Percentiles rank a stretch among this genome's conserved stretches.
These are phyloP conservation scores for Trichoderma virens DNA, from an alignment of 495 filamentous ascomycete genomes.

Conservation along the genomic window DNA sequence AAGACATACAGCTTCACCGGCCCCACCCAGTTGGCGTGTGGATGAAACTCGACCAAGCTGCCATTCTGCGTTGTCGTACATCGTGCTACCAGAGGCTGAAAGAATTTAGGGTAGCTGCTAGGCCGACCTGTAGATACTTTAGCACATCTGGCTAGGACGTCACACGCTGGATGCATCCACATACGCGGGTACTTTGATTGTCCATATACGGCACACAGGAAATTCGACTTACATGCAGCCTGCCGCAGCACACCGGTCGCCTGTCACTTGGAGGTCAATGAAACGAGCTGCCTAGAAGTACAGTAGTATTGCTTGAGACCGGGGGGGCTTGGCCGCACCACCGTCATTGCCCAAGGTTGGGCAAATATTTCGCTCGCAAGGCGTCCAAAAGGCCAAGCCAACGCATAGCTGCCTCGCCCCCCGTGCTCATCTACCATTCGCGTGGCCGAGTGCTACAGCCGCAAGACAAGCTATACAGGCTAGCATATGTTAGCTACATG, in stretches of 20 bases:
- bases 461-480: background rate
- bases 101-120: background rate
- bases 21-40: background rate
- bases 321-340: background rate
- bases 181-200: background rate
- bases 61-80: background rate
- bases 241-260: background rate
- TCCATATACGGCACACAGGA: background rate
- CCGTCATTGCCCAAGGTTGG: background rate
- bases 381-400: background rate
- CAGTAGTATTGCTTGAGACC: background rate
- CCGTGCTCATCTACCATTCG: background rate
- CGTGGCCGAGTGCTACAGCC: background rate
- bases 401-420: background rate
- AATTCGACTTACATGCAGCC: background rate
- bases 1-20: slow-evolving; percentile 8
- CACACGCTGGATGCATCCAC: background rate
- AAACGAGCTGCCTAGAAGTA: background rate
- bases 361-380: background rate
- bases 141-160: background rate
- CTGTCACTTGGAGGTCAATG: background rate
- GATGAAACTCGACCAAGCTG: background rate
- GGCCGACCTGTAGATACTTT: background rate
- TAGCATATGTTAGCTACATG: background rate
- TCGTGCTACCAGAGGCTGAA: background rate